Base-by-base conservation (phyloP, 352 stramenopile genomes). In the Phytophthora cryptogea region DNA sequence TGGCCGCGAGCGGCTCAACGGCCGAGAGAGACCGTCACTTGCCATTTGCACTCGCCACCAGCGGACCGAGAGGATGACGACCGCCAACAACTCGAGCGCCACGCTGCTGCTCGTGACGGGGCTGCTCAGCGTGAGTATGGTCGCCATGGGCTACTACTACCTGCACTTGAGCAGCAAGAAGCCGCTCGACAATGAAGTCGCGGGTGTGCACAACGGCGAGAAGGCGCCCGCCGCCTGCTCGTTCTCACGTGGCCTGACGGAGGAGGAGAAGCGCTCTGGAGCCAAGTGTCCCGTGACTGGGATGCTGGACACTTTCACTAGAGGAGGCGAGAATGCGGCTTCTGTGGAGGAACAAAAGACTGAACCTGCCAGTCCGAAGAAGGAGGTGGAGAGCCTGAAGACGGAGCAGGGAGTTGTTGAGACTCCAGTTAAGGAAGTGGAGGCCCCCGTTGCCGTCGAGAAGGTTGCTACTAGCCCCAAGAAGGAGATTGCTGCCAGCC, bases 71-170 rank as follows among this genome's bases (percentile, higher is more conserved):
- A 69, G 11, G 11, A 86, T 85, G 72, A 60, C 69, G 58, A 64
- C 58, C 13, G 49, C 62, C 50, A 62, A 59, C 8, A 64, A 54
- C 44, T 57, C 68, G 46, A 84, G 63, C 45, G 54, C 70, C 11
- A 64, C 76, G 64, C 69, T 89, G 52, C 58, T 91, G 52, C 63
- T 86, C 37, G 62, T 84, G 54, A 88, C 82, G 55, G 73, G 79
- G 13, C 64, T 91, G 41, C 63, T 91, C 35, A 77, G 79, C 56
- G 59, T 91, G 17, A 73, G 75, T 13, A 70, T 91, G 53, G 74
- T 71, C 41, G 66, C 74, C 9, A 68, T 86, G 39, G 82, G 79
- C 46, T 88, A 76, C 54, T 76, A 84, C 40, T 88, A 82, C 63
- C 55, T 86, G 51, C 77, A 87, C 32, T 52, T 60, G 32, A 63